Percentiles rank a stretch among this genome's conserved stretches.
Evolutionary conservation across 805 yeast species (phyloP).

Genomic region (Ogataea siamensis): DNA sequence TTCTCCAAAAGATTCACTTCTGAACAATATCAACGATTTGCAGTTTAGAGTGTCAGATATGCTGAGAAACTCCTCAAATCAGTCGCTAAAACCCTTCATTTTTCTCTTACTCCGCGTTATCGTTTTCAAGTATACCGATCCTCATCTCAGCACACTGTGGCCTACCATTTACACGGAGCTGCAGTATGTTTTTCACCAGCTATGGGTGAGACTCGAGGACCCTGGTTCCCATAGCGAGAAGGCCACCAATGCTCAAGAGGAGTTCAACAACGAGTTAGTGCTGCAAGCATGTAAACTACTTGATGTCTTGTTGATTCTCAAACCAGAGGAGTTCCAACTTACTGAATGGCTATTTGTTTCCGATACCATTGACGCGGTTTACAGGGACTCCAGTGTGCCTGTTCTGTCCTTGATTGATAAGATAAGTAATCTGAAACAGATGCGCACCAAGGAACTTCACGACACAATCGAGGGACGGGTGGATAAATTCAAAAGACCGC

Average conservation of each 20-base stretch:
- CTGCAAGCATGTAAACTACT: slow-evolving; percentile 72
- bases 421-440: slow-evolving; percentile 30
- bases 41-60: slow-evolving; percentile 35
- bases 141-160: slow-evolving; percentile 72
- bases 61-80: slow-evolving; percentile 30
- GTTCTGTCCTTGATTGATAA: slow-evolving; percentile 39
- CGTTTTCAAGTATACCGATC: slow-evolving; percentile 56
- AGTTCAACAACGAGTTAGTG: slow-evolving; percentile 41
- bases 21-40: slow-evolving; percentile 46
- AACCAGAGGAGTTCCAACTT: slow-evolving; percentile 73
- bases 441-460: slow-evolving; percentile 16
- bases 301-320: slow-evolving; percentile 67
- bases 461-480: slow-evolving; percentile 22
- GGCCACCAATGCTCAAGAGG: slow-evolving; percentile 18
- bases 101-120: slow-evolving; percentile 64
- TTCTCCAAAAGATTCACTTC: slow-evolving; percentile 58
- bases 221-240: slow-evolving; percentile 16
- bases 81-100: slow-evolving; percentile 41
- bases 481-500: slow-evolving; percentile 36
- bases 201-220: slow-evolving; percentile 27
- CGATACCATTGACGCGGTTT: slow-evolving; percentile 43
- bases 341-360: slow-evolving; percentile 84
- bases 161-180: slow-evolving; percentile 60
- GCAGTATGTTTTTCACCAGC: slow-evolving; percentile 45
- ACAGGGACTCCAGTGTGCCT: slow-evolving; percentile 24